A percentile compares a stretch with the other conserved stretches of the same genome.
Conservation (phyloP, 352 stramenopile species). For the Phytophthora cryptogea region DNA sequence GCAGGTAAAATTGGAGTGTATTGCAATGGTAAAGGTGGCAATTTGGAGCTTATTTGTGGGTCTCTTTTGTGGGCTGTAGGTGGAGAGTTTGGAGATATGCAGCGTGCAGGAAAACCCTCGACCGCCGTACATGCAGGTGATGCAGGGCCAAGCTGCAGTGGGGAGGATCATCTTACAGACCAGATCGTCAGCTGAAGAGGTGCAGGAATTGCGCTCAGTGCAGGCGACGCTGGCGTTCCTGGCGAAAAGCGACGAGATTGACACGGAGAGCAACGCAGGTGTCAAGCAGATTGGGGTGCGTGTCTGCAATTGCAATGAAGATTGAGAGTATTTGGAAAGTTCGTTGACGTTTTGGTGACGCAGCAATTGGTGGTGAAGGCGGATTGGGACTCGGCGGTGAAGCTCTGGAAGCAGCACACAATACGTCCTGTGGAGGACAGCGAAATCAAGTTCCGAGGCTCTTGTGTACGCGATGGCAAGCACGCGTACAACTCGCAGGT, state of each 20-base stretch:
- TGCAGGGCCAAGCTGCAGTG: constrained; percentile 75
- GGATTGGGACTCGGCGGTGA: constrained; percentile 58
- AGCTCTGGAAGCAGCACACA: constrained; percentile 60
- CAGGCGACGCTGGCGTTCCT: constrained; percentile 67
- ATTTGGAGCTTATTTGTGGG: constrained; percentile 1
- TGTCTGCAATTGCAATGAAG: constrained; percentile 4
- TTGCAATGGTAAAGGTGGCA: background rate
- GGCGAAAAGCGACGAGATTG: constrained; percentile 55
- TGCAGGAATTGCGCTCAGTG: constrained; percentile 61
- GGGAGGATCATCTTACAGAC: constrained; percentile 70
- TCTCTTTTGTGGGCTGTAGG: constrained; percentile 32
- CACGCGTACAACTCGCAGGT: constrained; percentile 75
- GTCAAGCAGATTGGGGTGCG: constrained; percentile 68
- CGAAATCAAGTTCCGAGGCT: constrained; percentile 67
- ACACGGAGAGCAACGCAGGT: constrained; percentile 51
- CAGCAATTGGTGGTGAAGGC: constrained; percentile 54
- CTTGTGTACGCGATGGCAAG: constrained; percentile 77
- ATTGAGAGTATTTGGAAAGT: constrained; percentile 2
- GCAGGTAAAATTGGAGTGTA: constrained; percentile 31
- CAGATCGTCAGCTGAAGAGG: constrained; percentile 46
- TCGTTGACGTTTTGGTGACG: constrained; percentile 1
- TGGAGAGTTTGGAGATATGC: constrained; percentile 65
- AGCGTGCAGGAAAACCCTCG: constrained; percentile 64
- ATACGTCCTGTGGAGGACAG: constrained; percentile 23
- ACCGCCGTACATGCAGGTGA: constrained; percentile 62